Evolutionary conservation across 345 rosid species (phyloP), one percentile per base, ranked within the genome.

Genomic region (Durio zibethinus): DNA sequence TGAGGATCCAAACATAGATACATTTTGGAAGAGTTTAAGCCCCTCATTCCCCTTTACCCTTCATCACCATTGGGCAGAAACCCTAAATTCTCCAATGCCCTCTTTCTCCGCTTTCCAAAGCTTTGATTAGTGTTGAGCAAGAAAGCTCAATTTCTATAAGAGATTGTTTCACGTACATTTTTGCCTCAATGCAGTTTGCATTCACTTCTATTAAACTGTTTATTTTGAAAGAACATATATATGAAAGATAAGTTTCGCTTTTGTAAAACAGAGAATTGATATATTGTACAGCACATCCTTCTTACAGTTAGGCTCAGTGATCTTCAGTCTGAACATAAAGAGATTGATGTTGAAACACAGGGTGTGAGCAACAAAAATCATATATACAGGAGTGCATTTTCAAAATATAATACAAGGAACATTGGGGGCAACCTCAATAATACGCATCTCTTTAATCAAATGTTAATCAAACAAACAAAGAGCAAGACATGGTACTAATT

Each of bases 371-470:
- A 10, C 29, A 38, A 65, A 38, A 65, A n/a, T 38, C 6, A 5
- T 36, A 61, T 3, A 20, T 64, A 20, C 20, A 35, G 27, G 69
- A 64, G 23, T 36, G 15, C 15, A n/a, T 65, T 65, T 38, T 38
- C 29, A 27, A 38, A 65, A 38, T 38, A 65, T 38, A 10, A 10
- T 62, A 62, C 23, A 4, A 38, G 48, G 50, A n/a, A 65, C 25
- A 21, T 65, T 65, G 71, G 70, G 21, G 71, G 71, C n/a, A 38
- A 29, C 71, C 71, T 65, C 27, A n/a, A 65, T 10, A n/a, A 21
- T 65, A 65, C 71, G 38, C 20, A 33, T 66, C 23, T 21, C 10
- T 23, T 68, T 10, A 23, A 25, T 69, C 73, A 69, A 42, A 45
- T 27, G n/a, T 15, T 69, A 20, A 69, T 27, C 38, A 27, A 57